These are phyloP conservation scores for Penicillium sp. DNA, from an alignment of 2,329 filamentous ascomycete species.

Conservation along the genomic window DNA sequence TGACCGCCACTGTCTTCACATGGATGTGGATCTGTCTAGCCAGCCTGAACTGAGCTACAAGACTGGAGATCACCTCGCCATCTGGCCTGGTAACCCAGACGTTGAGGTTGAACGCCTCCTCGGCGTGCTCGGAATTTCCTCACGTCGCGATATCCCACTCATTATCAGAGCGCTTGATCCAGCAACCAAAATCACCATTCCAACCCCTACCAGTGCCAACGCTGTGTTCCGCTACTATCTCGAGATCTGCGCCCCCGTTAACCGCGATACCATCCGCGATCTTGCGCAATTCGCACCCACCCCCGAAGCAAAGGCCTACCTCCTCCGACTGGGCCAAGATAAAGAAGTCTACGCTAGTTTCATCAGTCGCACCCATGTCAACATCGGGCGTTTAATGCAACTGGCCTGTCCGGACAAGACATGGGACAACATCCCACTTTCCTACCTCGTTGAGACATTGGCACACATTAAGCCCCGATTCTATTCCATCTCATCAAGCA, in stretches of 20 bases:
- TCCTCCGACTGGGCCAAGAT: slow-evolving; percentile 77
- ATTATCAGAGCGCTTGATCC: slow-evolving; percentile 61
- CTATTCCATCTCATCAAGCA: slow-evolving; percentile 85
- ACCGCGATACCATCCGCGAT: slow-evolving; percentile 80
- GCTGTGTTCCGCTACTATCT: slow-evolving; percentile 86
- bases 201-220: slow-evolving; percentile 85
- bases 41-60: slow-evolving; percentile 82
- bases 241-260: slow-evolving; percentile 89
- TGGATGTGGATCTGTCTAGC: slow-evolving; percentile 81
- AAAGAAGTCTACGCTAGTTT: slow-evolving; percentile 84
- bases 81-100: slow-evolving; percentile 89
- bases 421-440: slow-evolving; percentile 82
- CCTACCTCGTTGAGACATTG: slow-evolving; percentile 81
- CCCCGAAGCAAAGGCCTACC: slow-evolving; percentile 74
- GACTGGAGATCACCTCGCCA: slow-evolving; percentile 86
- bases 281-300: slow-evolving; percentile 81
- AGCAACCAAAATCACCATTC: slow-evolving; percentile 81
- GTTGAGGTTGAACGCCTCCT: slow-evolving; percentile 82
- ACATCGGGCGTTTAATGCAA: slow-evolving; percentile 51
- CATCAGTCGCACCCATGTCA: slow-evolving; percentile 73
- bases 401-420: slow-evolving; percentile 66
- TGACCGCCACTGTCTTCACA: slow-evolving; percentile 82
- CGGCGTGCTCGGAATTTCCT: slow-evolving; percentile 65
- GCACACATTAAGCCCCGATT: slow-evolving; percentile 89
- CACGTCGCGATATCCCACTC: slow-evolving; percentile 36